Conservation (phyloP, 805 yeast species). For the Sugiyamaella marilandica region DNA sequence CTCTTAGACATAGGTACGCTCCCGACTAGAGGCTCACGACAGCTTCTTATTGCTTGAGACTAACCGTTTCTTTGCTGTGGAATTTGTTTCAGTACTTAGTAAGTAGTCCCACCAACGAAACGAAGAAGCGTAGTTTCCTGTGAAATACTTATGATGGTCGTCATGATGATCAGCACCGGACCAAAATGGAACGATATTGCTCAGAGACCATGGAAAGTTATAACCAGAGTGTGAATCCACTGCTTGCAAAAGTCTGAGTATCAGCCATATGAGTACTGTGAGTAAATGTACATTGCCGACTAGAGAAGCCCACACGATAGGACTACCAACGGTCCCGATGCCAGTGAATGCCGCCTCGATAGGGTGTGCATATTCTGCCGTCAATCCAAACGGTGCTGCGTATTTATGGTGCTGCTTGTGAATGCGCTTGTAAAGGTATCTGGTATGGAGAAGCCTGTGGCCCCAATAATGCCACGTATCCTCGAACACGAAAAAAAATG, state of each 20-base stretch:
- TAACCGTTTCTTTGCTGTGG: constrained; percentile 20
- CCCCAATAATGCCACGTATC: constrained; percentile 97
- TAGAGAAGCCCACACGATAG: constrained; percentile 73
- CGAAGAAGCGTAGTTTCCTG: constrained; percentile 90
- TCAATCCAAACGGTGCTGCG: constrained; percentile 95
- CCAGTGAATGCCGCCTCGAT: constrained; percentile 87
- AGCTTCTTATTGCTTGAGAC: no score
- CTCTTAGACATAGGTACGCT: no score
- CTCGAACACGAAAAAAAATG: constrained; percentile 75
- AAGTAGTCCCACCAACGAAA: constrained; percentile 95
- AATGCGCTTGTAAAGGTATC: constrained; percentile 73
- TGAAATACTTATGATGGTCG: constrained; percentile 92
- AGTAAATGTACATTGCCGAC: constrained; percentile 76
- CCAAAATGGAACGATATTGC: constrained; percentile 91
- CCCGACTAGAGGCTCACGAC: no score
- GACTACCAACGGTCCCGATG: constrained; percentile 93
- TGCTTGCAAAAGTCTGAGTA: constrained; percentile 87
- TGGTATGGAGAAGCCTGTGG: constrained; percentile 86
- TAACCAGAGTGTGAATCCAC: constrained; percentile 97
- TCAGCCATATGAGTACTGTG: constrained; percentile 84
- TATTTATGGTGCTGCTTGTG: constrained; percentile 97
- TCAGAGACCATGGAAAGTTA: constrained; percentile 95
- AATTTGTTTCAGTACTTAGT: constrained; percentile 59
- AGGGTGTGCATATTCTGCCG: constrained; percentile 98
- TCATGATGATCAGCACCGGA: constrained; percentile 99